A percentile compares a stretch with the other conserved stretches of the same genome.
These are phyloP conservation scores for Tephrocybe sp. DNA, from an alignment of 768 basidiomycete species.

Conservation along the genomic window DNA sequence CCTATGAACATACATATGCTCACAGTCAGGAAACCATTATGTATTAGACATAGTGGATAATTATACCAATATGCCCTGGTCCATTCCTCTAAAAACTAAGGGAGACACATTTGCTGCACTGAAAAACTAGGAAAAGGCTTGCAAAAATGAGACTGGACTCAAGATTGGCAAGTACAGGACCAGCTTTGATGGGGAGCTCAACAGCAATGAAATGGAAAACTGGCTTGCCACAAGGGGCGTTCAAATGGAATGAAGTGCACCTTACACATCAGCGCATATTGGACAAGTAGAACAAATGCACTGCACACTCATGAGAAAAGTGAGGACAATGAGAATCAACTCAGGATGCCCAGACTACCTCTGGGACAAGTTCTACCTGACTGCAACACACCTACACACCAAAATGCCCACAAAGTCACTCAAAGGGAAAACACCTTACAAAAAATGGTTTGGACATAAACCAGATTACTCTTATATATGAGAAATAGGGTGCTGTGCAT, in stretches of 20 bases:
- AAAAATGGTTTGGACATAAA: constrained; percentile 19
- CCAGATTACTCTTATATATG: constrained; percentile 29
- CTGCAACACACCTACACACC: constrained; percentile 17
- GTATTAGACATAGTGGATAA: not conserved
- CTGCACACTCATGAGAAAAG: not conserved
- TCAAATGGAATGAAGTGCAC: not conserved
- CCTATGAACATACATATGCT: too few species aligned
- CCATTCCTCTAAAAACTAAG: not conserved
- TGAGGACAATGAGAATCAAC: constrained; percentile 23
- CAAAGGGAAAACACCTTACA: constrained; percentile 18
- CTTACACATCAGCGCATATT: not conserved
- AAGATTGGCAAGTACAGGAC: not conserved
- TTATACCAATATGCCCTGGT: not conserved
- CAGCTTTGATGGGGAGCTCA: not conserved
- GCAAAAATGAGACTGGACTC: not conserved
- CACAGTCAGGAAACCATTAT: too few species aligned
- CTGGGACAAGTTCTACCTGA: constrained; percentile 30
- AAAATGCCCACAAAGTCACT: constrained; percentile 8
- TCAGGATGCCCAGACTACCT: constrained; percentile 19
- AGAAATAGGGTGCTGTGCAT: constrained; percentile 33
- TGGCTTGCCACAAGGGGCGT: not conserved
- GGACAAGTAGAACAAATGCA: constrained; percentile 1
- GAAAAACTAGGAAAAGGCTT: not conserved
- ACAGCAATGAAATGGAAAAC: not conserved
- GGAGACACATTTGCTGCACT: not conserved